phyloP scores from a whole-genome alignment of 1,284 basidiomycete genomes.

The Trichosporon sp. region DNA sequence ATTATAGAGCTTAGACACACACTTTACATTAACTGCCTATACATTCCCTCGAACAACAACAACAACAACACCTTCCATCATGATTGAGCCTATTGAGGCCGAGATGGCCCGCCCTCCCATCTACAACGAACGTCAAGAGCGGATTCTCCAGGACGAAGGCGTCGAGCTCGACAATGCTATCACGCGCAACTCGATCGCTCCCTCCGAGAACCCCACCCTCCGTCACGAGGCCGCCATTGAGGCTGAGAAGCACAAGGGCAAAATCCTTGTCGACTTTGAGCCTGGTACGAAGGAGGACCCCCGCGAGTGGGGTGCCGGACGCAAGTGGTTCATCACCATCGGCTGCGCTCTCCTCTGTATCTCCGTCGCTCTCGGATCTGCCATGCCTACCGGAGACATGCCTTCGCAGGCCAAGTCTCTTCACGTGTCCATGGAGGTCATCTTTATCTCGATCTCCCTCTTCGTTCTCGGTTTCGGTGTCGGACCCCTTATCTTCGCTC shows the following conservation, averaged over 20 bases:
- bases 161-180: conserved; percentile 18
- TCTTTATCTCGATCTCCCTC: conserved; percentile 47
- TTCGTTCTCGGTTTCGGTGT: conserved; percentile 51
- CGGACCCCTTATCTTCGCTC: conserved; percentile 48
- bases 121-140: conserved; percentile 28
- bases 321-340: conserved; percentile 36
- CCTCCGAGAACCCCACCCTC: conserved; percentile 7
- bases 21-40: neutral
- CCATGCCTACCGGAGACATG: conserved; percentile 50
- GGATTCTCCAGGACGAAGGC: conserved; percentile 21
- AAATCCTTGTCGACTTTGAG: conserved; percentile 32
- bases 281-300: conserved; percentile 29
- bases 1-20: neutral
- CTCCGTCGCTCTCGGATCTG: conserved; percentile 47
- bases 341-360: conserved; percentile 32
- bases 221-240: neutral
- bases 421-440: conserved; percentile 45
- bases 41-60: neutral
- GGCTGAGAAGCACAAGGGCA: conserved; percentile 18
- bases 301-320: conserved; percentile 29
- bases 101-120: conserved; percentile 37
- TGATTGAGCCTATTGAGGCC: conserved; percentile 38
- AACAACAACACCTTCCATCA: conserved; percentile 6
- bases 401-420: conserved; percentile 40
- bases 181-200: neutral